Conservation (phyloP, 176 grass and related monocot genomes). For the Puccinellia tenuiflora region DNA sequence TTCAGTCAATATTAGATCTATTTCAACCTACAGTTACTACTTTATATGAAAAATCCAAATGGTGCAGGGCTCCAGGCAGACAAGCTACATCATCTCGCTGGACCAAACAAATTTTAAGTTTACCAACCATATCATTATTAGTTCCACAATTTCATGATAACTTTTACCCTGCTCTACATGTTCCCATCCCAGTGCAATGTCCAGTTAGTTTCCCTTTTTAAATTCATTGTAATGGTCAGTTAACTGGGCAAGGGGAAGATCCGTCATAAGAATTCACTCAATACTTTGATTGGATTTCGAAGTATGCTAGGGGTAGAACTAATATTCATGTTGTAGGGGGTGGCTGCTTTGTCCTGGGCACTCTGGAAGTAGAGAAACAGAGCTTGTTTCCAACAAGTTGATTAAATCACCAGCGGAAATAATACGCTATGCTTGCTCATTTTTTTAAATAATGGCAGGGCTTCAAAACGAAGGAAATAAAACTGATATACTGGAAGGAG, state of each 20-base stretch:
- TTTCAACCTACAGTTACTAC: neutral
- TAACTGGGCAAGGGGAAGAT: neutral
- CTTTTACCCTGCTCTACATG: neutral
- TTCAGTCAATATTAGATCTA: neutral
- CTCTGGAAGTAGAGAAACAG: too few species aligned
- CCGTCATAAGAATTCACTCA: too few species aligned
- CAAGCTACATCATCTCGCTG: neutral
- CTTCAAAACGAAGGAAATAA: too few species aligned
- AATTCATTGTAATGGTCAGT: neutral
- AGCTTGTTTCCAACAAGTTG: too few species aligned
- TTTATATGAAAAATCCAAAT: constrained; percentile 1
- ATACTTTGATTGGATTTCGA: too few species aligned
- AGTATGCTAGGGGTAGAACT: too few species aligned
- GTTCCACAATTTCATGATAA: neutral
- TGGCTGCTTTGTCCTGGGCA: too few species aligned
- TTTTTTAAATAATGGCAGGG: too few species aligned
- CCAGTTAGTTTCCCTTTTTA: neutral
- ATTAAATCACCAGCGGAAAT: too few species aligned
- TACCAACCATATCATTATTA: neutral
- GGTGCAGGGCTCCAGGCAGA: neutral
- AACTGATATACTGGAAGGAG: too few species aligned
- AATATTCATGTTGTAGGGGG: too few species aligned
- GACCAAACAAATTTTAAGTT: neutral
- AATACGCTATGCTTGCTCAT: too few species aligned
- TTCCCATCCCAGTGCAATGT: neutral